Percentiles rank a stretch among this genome's conserved stretches.
These are phyloP conservation scores for Cymbopogon flexuosus DNA, from an alignment of 202 grass and related monocot genomes.

Conservation along the genomic window DNA sequence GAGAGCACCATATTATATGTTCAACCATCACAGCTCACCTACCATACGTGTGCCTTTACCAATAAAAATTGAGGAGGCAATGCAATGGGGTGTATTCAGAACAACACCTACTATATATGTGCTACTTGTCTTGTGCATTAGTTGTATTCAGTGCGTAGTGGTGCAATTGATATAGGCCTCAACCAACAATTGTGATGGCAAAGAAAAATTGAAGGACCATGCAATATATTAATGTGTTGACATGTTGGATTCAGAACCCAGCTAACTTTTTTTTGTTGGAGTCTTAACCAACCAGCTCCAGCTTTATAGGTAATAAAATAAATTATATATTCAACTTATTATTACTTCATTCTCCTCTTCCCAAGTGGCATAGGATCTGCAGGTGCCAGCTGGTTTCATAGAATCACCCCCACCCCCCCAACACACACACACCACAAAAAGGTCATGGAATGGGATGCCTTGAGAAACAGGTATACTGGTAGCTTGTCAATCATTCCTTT, in stretches of 20 bases:
- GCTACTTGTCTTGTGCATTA: background rate
- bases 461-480: background rate
- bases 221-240: constrained; percentile 24
- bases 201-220: background rate
- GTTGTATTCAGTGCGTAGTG: constrained; percentile 18
- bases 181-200: background rate
- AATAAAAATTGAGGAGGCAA: background rate
- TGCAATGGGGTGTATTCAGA: constrained; percentile 20
- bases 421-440: background rate
- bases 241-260: constrained; percentile 29
- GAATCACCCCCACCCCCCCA: background rate
- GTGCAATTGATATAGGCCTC: constrained; percentile 12
- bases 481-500: background rate
- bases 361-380: background rate
- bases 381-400: background rate
- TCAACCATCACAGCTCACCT: background rate
- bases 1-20: constrained; percentile 1
- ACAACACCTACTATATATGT: background rate
- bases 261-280: background rate
- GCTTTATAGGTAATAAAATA: background rate
- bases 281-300: background rate
- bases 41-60: constrained; percentile 6
- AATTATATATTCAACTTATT: background rate
- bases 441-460: background rate
- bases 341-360: background rate